Evolutionary conservation across 163 green algal species (phyloP), one percentile per base, ranked within the genome.

Genomic region (Scenedesmus sp.): DNA sequence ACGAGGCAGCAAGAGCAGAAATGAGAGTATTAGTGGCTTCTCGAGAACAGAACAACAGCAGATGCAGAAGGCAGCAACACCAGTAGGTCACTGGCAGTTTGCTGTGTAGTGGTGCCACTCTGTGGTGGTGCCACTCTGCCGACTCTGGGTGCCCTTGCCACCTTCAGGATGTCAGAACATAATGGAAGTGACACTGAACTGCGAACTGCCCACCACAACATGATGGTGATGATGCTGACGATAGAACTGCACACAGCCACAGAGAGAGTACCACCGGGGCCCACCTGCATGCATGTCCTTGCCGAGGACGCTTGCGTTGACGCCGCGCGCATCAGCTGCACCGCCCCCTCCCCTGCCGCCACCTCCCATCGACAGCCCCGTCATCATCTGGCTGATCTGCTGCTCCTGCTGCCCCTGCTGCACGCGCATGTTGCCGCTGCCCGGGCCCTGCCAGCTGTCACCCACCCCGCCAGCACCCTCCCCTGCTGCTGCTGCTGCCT

Each of bases 301-400:
- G 24, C 42, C 84, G 18, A 82, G n/a, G 15, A 89, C 84, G 73
- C 84, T 89, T 26, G 65, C 65, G 43, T 83, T 81, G 30, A 78
- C 43, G 33, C 4, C 79, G 18, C 35, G 6, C 16, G 37, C 13
- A 30, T 2, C 83, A 35, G 72, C 87, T 30, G 46, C 86, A 7
- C 30, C 87, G 30, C 30, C 70, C 33, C 53, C 30, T 20, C 56
- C 78, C 20, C 76, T 37, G 13, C 24, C 44, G 56, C 44, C n/a
- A 42, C 26, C 44, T n/a, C 61, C 85, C 35, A 89, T 51, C 3
- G 68, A 84, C 30, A 89, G 85, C 15, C 85, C 85, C 6, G 68
- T 83, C 85, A 89, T 83, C 85, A 72, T 53, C 15, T 72, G 30
- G 22, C 40, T 83, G 40, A 89, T 68, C 33, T 35, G 13, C 26